phyloP scores from a whole-genome alignment of 202 grass and related monocot genomes.

The Digitaria exilis region DNA sequence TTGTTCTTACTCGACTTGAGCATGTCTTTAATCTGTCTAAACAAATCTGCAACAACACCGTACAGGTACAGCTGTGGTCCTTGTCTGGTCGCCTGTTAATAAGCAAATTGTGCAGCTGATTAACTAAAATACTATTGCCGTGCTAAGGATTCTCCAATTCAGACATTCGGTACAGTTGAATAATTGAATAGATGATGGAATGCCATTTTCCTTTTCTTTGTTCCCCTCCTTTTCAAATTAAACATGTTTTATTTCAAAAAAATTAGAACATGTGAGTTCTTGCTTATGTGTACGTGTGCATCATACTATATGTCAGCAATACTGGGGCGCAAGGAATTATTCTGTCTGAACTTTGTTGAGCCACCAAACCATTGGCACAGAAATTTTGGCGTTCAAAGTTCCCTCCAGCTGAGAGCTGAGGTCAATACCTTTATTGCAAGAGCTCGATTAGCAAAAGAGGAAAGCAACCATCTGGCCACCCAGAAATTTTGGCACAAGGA shows the following conservation, averaged over 20 bases:
- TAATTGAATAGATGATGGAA: no score
- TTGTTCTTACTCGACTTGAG: not conserved
- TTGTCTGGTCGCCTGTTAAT: not conserved
- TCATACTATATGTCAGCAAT: no score
- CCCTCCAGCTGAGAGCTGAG: no score
- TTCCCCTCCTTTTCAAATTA: not conserved
- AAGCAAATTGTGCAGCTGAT: not conserved
- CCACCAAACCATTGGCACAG: not conserved
- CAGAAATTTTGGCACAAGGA: not conserved
- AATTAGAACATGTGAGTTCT: not conserved
- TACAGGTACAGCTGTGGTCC: not conserved
- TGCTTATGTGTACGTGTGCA: no score
- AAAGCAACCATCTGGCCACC: not conserved
- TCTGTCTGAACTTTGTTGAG: not conserved
- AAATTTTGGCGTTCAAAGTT: not conserved
- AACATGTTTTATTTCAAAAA: no score
- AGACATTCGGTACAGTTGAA: no score
- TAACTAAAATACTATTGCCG: not conserved
- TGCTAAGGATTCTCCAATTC: not conserved
- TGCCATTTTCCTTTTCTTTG: not conserved
- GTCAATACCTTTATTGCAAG: not conserved
- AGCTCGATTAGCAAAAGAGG: not conserved
- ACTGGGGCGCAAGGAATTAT: not conserved
- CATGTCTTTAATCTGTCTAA: not conserved
- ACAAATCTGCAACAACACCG: not conserved